Percentiles rank a stretch among this genome's conserved stretches.
Evolutionary conservation across 768 basidiomycete genomes (phyloP).

Genomic region (Ramaria sp.): DNA sequence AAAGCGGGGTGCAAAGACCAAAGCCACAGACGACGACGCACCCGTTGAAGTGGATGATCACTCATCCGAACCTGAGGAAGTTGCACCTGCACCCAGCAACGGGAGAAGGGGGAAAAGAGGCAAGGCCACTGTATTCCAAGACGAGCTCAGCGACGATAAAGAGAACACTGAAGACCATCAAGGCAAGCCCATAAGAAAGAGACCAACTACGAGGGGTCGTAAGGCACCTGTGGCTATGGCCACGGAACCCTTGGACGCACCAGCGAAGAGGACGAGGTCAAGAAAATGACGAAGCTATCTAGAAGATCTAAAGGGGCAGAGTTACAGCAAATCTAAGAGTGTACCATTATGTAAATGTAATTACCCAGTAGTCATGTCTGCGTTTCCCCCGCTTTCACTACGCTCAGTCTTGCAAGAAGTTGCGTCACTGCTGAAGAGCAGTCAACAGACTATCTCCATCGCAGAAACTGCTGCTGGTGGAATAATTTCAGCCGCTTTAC

Average conservation of each 20-base stretch:
- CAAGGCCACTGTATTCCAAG: not conserved
- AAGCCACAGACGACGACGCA: not conserved
- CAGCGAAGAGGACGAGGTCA: conserved; percentile 1
- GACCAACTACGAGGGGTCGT: not conserved
- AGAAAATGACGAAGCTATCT: not conserved
- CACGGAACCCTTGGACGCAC: not conserved
- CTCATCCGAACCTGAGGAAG: not conserved
- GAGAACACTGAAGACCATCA: not conserved
- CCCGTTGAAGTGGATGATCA: not conserved
- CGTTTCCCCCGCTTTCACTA: conserved; percentile 14
- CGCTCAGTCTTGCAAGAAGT: conserved; percentile 11
- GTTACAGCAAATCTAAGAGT: not conserved
- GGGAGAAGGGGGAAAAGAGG: not conserved
- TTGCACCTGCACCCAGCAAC: not conserved
- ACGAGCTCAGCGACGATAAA: not conserved
- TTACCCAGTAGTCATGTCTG: not conserved
- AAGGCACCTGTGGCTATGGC: not conserved
- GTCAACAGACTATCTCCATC: conserved; percentile 12
- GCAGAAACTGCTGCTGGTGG: conserved; percentile 16
- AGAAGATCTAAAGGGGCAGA: not conserved
- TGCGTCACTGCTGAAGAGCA: conserved; percentile 11
- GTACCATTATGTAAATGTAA: not conserved
- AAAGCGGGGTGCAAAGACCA: not conserved
- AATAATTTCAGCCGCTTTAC: conserved; percentile 14
- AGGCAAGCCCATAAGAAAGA: not conserved